Conservation (phyloP, 106 monocot species). For the Allium cepa region DNA sequence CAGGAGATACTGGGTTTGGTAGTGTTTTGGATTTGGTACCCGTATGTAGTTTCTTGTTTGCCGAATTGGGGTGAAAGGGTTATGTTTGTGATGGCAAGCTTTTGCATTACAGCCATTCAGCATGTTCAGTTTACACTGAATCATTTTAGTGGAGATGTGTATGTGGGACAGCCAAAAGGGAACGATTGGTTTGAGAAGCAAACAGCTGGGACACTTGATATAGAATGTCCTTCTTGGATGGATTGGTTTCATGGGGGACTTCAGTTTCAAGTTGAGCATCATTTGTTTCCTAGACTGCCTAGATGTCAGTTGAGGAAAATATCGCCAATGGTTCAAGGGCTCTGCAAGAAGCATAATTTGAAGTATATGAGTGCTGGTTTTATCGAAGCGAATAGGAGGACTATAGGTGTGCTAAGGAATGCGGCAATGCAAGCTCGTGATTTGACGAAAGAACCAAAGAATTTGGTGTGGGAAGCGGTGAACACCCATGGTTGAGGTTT, state of each 20-base stretch:
- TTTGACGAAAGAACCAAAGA: constrained; percentile 27
- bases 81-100: constrained; percentile 34
- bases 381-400: constrained; percentile 33
- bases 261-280: constrained; percentile 59
- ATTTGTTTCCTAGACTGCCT: constrained; percentile 45
- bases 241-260: constrained; percentile 70
- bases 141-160: constrained; percentile 34
- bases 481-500: constrained; percentile 37
- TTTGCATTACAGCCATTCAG: constrained; percentile 37
- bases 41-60: constrained; percentile 36
- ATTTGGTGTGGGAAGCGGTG: constrained; percentile 54
- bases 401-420: constrained; percentile 19
- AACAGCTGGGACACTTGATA: constrained; percentile 50
- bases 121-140: constrained; percentile 54
- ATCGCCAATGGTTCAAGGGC: constrained; percentile 29
- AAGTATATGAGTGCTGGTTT: constrained; percentile 21
- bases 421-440: constrained; percentile 48
- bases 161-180: constrained; percentile 32
- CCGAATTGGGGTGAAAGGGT: constrained; percentile 40
- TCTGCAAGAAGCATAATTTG: constrained; percentile 45
- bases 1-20: constrained; percentile 36
- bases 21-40: constrained; percentile 49
- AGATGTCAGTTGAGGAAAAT: constrained; percentile 30
- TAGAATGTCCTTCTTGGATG: constrained; percentile 51
- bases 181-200: constrained; percentile 65